Conservation (phyloP, 805 yeast species). For the Candida bentonensis region DNA sequence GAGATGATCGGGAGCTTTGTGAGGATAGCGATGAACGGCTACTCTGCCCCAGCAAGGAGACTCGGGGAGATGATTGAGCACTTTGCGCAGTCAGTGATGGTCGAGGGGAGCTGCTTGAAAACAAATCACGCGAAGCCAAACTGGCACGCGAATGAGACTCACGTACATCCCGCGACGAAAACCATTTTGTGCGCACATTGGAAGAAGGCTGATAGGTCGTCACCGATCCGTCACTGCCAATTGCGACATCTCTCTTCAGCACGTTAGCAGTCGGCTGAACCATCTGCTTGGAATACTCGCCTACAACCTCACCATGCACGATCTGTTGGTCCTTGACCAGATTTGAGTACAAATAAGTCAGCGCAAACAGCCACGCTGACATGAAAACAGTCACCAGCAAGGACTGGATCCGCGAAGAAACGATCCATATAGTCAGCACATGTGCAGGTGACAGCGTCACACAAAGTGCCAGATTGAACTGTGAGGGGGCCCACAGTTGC, state of each 20-base stretch:
- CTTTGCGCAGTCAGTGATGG: no score
- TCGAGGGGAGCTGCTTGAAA: neutral
- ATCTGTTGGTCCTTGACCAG: constrained; percentile 46
- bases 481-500: constrained; percentile 54
- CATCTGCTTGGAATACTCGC: constrained; percentile 49
- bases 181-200: neutral
- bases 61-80: no score
- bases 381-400: constrained; percentile 24
- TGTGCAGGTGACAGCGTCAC: constrained; percentile 48
- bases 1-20: no score
- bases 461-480: constrained; percentile 37
- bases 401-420: constrained; percentile 24
- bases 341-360: constrained; percentile 31
- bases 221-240: constrained; percentile 23
- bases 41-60: no score
- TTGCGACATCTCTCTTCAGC: constrained; percentile 41
- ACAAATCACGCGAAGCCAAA: neutral
- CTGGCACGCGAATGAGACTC: neutral
- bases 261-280: constrained; percentile 44
- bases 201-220: neutral
- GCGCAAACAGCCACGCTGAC: constrained; percentile 20
- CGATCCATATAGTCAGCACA: constrained; percentile 27
- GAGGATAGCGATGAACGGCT: no score
- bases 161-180: neutral
- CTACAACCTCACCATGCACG: constrained; percentile 42